phyloP scores from a whole-genome alignment of 2,329 filamentous ascomycete genomes.

The Aspergillus tamarii region DNA sequence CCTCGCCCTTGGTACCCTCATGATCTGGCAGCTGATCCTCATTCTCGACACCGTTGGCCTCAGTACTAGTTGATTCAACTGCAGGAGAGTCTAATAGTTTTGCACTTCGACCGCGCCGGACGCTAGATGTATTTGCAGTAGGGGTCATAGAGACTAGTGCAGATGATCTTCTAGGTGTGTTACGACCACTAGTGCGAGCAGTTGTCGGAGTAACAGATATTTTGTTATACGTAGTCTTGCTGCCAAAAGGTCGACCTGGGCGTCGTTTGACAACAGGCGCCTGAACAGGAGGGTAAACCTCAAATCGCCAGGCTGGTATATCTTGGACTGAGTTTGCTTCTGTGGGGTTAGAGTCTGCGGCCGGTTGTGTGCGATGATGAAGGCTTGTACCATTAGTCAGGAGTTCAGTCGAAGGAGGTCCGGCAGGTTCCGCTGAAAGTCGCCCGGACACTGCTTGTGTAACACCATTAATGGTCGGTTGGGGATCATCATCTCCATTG shows the following conservation, averaged over 20 bases:
- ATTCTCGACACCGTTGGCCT: constrained; percentile 30
- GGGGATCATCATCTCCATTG: constrained; percentile 19
- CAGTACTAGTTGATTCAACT: constrained; percentile 25
- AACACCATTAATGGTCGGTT: constrained; percentile 21
- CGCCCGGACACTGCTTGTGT: constrained; percentile 14
- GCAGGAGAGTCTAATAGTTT: constrained; percentile 34
- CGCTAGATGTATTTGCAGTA: constrained; percentile 29
- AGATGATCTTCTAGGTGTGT: constrained; percentile 39
- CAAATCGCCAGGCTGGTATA: constrained; percentile 47
- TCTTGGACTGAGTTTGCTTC: constrained; percentile 35
- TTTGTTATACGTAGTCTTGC: constrained; percentile 30
- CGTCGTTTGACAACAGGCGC: constrained; percentile 38
- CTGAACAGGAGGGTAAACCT: constrained; percentile 48
- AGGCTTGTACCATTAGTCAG: constrained; percentile 34
- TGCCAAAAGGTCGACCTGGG: constrained; percentile 43
- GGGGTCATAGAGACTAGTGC: constrained; percentile 35
- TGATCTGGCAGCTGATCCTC: constrained; percentile 17
- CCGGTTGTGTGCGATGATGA: constrained; percentile 24
- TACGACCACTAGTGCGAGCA: constrained; percentile 38
- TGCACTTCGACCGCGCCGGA: constrained; percentile 43
- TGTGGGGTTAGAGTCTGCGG: constrained; percentile 18
- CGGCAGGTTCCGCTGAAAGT: constrained; percentile 32
- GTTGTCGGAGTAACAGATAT: constrained; percentile 36
- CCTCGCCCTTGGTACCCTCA: constrained; percentile 10
- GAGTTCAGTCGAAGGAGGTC: constrained; percentile 39